These are phyloP conservation scores for Rhytidhysteron rufulum DNA, from an alignment of 2,329 filamentous ascomycete species.

Conservation along the genomic window DNA sequence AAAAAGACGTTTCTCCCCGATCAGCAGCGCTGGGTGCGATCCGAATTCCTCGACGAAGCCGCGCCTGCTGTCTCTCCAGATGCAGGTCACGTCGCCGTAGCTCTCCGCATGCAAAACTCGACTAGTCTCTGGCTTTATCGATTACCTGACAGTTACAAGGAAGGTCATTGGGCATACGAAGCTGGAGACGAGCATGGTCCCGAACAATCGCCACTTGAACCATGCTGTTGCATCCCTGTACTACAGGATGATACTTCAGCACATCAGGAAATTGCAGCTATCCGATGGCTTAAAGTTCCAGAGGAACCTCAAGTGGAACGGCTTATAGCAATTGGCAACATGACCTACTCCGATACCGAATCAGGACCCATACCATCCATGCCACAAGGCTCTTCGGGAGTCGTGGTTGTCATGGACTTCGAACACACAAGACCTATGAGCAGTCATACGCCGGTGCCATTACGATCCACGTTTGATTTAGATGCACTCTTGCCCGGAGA, in stretches of 20 bases:
- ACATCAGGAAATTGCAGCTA: slow-evolving; percentile 32
- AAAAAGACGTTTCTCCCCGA: slow-evolving; percentile 36
- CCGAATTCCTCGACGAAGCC: slow-evolving; percentile 37
- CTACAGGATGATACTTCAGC: slow-evolving; percentile 25
- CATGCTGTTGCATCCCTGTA: slow-evolving; percentile 35
- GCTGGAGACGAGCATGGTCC: slow-evolving; percentile 18
- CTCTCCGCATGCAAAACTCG: slow-evolving; percentile 33
- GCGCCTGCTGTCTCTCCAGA: slow-evolving; percentile 38
- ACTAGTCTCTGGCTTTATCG: slow-evolving; percentile 39
- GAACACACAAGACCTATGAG: slow-evolving; percentile 24
- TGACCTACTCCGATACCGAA: slow-evolving; percentile 20
- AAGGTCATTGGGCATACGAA: slow-evolving; percentile 24
- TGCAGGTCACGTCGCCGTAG: slow-evolving; percentile 35
- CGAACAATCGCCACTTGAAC: slow-evolving; percentile 29
- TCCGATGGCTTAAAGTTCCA: slow-evolving; percentile 33
- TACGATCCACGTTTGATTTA: slow-evolving; percentile 33
- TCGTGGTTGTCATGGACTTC: slow-evolving; percentile 37
- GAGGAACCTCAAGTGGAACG: slow-evolving; percentile 23
- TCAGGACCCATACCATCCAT: slow-evolving; percentile 18
- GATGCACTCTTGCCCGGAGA: slow-evolving; percentile 36
- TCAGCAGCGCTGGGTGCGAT: slow-evolving; percentile 34
- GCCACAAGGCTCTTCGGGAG: slow-evolving; percentile 31
- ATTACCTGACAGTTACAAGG: slow-evolving; percentile 21
- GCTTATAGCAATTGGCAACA: slow-evolving; percentile 36
- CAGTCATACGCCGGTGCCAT: slow-evolving; percentile 17